These are phyloP conservation scores for Thinopyrum elongatum DNA, from an alignment of 176 grass and related monocot genomes.

Conservation along the genomic window DNA sequence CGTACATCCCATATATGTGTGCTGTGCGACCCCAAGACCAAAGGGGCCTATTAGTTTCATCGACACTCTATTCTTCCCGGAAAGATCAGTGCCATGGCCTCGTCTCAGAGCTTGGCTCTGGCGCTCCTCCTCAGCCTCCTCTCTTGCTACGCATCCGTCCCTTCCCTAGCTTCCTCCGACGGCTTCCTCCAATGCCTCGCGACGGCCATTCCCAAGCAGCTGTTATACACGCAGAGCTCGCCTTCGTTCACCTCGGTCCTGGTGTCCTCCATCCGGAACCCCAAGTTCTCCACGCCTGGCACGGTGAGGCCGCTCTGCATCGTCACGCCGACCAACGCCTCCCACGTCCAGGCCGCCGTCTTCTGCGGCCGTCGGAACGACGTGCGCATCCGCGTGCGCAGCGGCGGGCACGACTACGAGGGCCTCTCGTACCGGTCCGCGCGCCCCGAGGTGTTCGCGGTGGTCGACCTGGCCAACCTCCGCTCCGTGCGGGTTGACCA, in stretches of 20 bases:
- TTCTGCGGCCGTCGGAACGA: constrained; percentile 31
- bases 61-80: not conserved
- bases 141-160: not conserved
- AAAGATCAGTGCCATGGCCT: not conserved
- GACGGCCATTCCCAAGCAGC: not conserved
- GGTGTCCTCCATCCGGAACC: constrained; percentile 54
- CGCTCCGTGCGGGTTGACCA: constrained; percentile 29
- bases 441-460: constrained; percentile 32
- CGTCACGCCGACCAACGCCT: constrained; percentile 44
- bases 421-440: constrained; percentile 59
- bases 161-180: constrained; percentile 23
- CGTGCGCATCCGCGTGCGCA: constrained; percentile 55
- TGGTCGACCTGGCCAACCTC: constrained; percentile 43
- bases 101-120: not conserved
- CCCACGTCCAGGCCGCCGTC: constrained; percentile 54
- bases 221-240: constrained; percentile 39
- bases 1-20: not conserved
- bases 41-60: no score
- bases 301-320: constrained; percentile 46
- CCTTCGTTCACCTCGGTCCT: constrained; percentile 44
- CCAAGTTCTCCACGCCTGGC: constrained; percentile 39
- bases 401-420: constrained; percentile 78
- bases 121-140: not conserved
- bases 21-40: not conserved
- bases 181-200: constrained; percentile 52